Base-by-base conservation (phyloP, 2,329 filamentous ascomycete species). In the Colletotrichum paranaense region DNA sequence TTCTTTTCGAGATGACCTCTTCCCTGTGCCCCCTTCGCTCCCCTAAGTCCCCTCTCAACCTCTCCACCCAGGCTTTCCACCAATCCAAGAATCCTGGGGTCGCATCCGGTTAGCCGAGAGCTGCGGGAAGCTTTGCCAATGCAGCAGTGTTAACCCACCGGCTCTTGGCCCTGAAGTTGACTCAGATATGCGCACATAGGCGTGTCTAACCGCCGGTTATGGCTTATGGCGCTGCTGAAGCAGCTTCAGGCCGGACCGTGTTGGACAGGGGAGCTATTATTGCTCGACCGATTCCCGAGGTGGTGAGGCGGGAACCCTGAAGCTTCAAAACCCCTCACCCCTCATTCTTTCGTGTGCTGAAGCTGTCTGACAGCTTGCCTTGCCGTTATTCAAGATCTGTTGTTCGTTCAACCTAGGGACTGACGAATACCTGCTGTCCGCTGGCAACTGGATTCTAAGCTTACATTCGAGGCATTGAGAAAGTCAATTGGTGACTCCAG, bases 311-410 rank as follows among this genome's bases (percentile, higher is more conserved):
- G 26, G 55, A 73, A 60, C 66, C 66, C 60, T 73, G 32, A 60
- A 70, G 67, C 70, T 69, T 60, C 70, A 60, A 73, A 73, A 70
- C 67, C 67, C 67, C 67, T 73, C 66, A 70, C 67, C 67, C 70
- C 67, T 65, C 67, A 46, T 59, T 49, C 16, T 5, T 11, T 22
- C 12, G 8, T 7, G 5, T 11, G 22, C 2, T 4, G 16, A 32
- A 72, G 38, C 58, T 42, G 22, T 53, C 28, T 49, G 42, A 49
- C 19, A 49, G 19, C 42, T 49, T 11, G 53, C 16, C 46, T 62
- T 65, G 28, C 16, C 38, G 11, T 32, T 16, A 6, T 35, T 19
- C 42, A 30, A n/a, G 28, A 49, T 19, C 19, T 5, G 6, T 28
- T 4, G 19, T 22, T 35, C 6, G 24, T n/a, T 28, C 28, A n/a